These are phyloP conservation scores for Tetrapyrgos nigripes DNA, from an alignment of 1,284 basidiomycete genomes.

Conservation along the genomic window DNA sequence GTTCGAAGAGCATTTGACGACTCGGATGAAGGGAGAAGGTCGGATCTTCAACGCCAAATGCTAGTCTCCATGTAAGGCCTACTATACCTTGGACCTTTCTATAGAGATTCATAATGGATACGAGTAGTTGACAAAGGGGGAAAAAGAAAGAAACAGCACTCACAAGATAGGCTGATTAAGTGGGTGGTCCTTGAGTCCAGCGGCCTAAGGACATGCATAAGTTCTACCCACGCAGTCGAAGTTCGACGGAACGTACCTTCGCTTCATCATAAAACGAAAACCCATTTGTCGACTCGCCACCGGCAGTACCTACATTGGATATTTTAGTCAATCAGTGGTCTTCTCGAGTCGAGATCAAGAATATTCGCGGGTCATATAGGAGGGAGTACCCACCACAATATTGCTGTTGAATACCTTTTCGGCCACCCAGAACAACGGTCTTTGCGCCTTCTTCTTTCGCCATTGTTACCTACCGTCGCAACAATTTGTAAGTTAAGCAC, in stretches of 20 bases:
- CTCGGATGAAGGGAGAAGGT: constrained; percentile 24
- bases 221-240: background rate
- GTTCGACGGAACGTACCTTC: constrained; percentile 44
- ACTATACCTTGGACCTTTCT: constrained; percentile 30
- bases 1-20: background rate
- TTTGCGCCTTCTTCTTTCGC: constrained; percentile 61
- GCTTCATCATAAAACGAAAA: constrained; percentile 62
- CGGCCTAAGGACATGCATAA: constrained; percentile 40
- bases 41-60: constrained; percentile 21
- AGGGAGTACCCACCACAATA: constrained; percentile 47
- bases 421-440: constrained; percentile 63
- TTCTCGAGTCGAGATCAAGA: too few relatives aligned
- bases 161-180: constrained; percentile 22
- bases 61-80: constrained; percentile 26
- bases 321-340: too few relatives aligned
- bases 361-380: background rate
- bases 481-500: background rate
- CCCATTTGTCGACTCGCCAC: constrained; percentile 64
- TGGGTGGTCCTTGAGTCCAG: constrained; percentile 47
- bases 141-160: background rate
- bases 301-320: constrained; percentile 53
- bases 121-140: background rate
- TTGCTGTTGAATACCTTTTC: constrained; percentile 53
- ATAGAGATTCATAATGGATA: constrained; percentile 5
- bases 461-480: constrained; percentile 56